Evolutionary conservation across 2,329 filamentous ascomycete species (phyloP).

Genomic region (Exserohilum rostratum): DNA sequence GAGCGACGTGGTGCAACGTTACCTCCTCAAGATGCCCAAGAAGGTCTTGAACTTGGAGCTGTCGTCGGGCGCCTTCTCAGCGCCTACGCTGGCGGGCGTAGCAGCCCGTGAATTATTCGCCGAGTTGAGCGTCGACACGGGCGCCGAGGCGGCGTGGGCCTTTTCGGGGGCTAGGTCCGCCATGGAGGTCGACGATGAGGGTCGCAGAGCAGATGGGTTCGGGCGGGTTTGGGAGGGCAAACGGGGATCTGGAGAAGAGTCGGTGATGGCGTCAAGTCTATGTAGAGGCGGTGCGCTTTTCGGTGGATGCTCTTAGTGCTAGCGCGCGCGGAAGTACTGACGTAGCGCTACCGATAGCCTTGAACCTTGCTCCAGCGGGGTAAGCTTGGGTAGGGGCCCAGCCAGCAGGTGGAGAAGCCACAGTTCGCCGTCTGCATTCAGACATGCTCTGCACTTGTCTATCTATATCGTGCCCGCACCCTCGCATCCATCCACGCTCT

Average conservation of each 20-base stretch:
- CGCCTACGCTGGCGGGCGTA: conserved; percentile 41
- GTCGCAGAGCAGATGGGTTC: background rate
- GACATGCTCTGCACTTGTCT: background rate
- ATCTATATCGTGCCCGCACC: background rate
- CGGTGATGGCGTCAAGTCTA: conserved; percentile 14
- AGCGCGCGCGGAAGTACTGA: conserved; percentile 20
- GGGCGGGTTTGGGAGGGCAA: background rate
- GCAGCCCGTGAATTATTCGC: conserved; percentile 45
- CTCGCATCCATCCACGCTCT: too few species aligned
- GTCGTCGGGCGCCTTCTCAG: conserved; percentile 72
- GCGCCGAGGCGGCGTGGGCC: conserved; percentile 32
- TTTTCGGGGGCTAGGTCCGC: conserved; percentile 40
- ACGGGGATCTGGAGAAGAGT: conserved; percentile 3
- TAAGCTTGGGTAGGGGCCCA: background rate
- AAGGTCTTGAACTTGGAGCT: conserved; percentile 89
- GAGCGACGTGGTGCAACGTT: conserved; percentile 35
- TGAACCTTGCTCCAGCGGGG: conserved; percentile 8
- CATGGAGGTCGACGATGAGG: conserved; percentile 25
- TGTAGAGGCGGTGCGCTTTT: conserved; percentile 25
- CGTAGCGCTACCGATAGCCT: conserved; percentile 33
- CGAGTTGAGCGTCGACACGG: conserved; percentile 41
- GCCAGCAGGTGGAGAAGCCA: background rate
- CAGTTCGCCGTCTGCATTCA: background rate
- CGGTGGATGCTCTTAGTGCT: conserved; percentile 7
- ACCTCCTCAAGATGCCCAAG: conserved; percentile 86